Evolutionary conservation across 2,329 filamentous ascomycete species (phyloP).

Genomic region (Clonostachys chloroleuca): DNA sequence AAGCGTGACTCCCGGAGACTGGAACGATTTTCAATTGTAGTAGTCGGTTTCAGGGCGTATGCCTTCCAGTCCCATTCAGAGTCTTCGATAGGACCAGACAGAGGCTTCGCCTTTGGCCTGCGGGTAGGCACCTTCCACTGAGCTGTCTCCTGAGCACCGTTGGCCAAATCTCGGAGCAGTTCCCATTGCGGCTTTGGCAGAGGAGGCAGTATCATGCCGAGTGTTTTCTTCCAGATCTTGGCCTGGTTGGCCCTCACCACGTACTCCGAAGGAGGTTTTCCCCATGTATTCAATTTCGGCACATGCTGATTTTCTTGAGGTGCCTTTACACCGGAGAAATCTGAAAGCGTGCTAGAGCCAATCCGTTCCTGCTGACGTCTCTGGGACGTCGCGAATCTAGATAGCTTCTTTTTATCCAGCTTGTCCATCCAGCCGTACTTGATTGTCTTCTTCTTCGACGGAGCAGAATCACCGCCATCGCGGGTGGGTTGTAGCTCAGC

Average conservation of each 20-base stretch:
- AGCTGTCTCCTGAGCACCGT: slow-evolving; percentile 26
- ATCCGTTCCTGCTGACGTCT: slow-evolving; percentile 15
- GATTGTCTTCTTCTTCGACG: not conserved
- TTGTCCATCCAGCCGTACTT: slow-evolving; percentile 32
- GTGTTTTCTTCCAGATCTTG: slow-evolving; percentile 39
- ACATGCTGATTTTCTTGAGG: slow-evolving; percentile 27
- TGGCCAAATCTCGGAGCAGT: slow-evolving; percentile 38
- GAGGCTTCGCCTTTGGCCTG: not conserved
- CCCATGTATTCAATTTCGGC: slow-evolving; percentile 43
- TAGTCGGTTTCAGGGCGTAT: slow-evolving; percentile 32
- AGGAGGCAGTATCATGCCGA: slow-evolving; percentile 48
- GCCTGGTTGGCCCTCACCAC: slow-evolving; percentile 35
- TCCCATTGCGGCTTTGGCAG: slow-evolving; percentile 51
- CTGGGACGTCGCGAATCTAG: slow-evolving; percentile 35
- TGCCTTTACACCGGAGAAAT: slow-evolving; percentile 16
- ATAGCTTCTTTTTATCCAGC: slow-evolving; percentile 44
- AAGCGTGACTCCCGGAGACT: no score
- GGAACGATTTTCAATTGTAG: slow-evolving; percentile 24
- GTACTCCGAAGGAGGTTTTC: slow-evolving; percentile 31
- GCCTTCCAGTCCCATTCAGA: slow-evolving; percentile 34
- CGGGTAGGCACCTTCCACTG: slow-evolving; percentile 26
- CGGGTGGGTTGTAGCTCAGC: no score
- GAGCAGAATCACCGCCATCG: not conserved
- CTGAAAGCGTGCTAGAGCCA: slow-evolving; percentile 8
- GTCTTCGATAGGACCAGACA: not conserved